phyloP scores from a whole-genome alignment of 2,329 filamentous ascomycete species.

The Epichloe coenophiala region DNA sequence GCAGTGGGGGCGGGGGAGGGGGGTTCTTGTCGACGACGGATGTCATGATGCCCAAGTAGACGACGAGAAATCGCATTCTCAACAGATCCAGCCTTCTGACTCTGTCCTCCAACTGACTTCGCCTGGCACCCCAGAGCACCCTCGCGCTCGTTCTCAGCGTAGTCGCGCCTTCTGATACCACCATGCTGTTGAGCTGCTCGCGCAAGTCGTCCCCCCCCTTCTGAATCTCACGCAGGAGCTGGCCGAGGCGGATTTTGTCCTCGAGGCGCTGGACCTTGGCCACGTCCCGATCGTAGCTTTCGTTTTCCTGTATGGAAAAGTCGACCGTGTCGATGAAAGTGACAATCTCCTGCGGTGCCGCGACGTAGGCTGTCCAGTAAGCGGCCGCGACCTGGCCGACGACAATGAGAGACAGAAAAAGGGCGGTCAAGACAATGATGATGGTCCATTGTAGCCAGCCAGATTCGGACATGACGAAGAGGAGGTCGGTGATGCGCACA shows the following conservation, averaged over 20 bases:
- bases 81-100: constrained; percentile 46
- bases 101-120: constrained; percentile 40
- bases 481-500: constrained; percentile 10
- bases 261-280: constrained; percentile 43
- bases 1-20: constrained; percentile 16
- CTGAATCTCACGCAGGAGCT: constrained; percentile 48
- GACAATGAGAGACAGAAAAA: constrained; percentile 42
- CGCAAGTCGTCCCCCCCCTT: constrained; percentile 47
- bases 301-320: constrained; percentile 49
- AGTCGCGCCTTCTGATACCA: constrained; percentile 30
- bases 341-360: constrained; percentile 43
- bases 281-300: constrained; percentile 48
- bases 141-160: constrained; percentile 35
- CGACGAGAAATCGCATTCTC: constrained; percentile 50
- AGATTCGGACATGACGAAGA: constrained; percentile 34
- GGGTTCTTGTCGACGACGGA: constrained; percentile 22
- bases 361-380: constrained; percentile 42
- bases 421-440: constrained; percentile 43
- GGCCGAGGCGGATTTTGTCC: constrained; percentile 46
- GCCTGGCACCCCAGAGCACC: constrained; percentile 44
- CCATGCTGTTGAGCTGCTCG: constrained; percentile 41
- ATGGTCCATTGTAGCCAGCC: constrained; percentile 42
- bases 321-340: constrained; percentile 47
- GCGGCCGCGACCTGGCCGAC: constrained; percentile 36
- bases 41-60: constrained; percentile 47